A percentile compares a stretch with the other conserved stretches of the same genome.
These are phyloP conservation scores for Didymosphaeria variabile DNA, from an alignment of 2,329 filamentous ascomycete genomes.

Conservation along the genomic window DNA sequence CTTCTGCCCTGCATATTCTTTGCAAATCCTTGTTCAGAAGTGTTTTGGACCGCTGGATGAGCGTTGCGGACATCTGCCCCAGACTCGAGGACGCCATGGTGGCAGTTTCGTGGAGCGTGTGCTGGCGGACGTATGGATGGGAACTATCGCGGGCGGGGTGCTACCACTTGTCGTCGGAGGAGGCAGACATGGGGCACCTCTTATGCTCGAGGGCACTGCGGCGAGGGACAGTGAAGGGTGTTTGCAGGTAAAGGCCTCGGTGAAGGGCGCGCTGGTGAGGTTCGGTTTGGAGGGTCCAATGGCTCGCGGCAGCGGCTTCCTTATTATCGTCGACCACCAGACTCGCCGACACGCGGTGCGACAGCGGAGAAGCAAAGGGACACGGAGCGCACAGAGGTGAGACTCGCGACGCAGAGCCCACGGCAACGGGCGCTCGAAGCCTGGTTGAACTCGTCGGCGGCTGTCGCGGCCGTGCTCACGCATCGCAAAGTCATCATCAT, in stretches of 20 bases:
- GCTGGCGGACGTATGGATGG: constrained; percentile 14
- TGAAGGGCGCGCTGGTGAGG: constrained; percentile 18
- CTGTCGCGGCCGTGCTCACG: constrained; percentile 33
- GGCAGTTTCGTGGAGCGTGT: constrained; percentile 16
- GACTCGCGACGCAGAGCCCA: background rate
- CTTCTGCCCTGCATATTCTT: constrained; percentile 77
- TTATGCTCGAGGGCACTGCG: constrained; percentile 13
- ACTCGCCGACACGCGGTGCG: constrained; percentile 8
- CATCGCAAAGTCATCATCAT: constrained; percentile 39
- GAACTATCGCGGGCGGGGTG: constrained; percentile 12
- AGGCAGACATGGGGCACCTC: constrained; percentile 15
- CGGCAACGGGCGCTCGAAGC: constrained; percentile 6
- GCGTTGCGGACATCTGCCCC: constrained; percentile 50
- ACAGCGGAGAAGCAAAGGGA: background rate
- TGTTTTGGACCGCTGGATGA: constrained; percentile 60
- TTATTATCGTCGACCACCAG: constrained; percentile 14
- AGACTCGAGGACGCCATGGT: constrained; percentile 50
- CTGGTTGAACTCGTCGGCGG: constrained; percentile 32
- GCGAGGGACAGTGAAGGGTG: constrained; percentile 20
- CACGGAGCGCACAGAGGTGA: background rate
- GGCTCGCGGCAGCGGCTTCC: constrained; percentile 32
- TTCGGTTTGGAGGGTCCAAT: constrained; percentile 21
- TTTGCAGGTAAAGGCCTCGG: constrained; percentile 16
- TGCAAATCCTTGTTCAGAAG: constrained; percentile 75
- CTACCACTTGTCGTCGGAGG: constrained; percentile 15